Percentiles rank a stretch among this genome's conserved stretches.
Evolutionary conservation across 2,329 filamentous ascomycete genomes (phyloP).

Genomic region (Lachnellula suecica): DNA sequence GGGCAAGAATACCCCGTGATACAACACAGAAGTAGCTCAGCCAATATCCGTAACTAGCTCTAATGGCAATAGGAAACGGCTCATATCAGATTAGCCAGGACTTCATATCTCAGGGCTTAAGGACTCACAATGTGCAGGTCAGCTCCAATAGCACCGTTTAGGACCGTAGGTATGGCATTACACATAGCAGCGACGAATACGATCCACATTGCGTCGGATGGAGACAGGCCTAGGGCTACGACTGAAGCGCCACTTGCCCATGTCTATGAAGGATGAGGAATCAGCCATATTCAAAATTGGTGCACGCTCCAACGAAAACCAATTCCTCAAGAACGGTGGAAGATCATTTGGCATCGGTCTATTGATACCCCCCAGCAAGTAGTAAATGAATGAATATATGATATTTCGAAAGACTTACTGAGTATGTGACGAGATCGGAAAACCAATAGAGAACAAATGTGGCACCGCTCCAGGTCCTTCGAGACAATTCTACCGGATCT

Average conservation of each 20-base stretch:
- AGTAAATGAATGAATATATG: too few species aligned
- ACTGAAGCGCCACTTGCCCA: conserved; percentile 17
- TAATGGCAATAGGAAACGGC: conserved; percentile 13
- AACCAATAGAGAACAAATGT: conserved; percentile 22
- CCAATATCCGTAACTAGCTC: conserved; percentile 13
- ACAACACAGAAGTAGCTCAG: conserved; percentile 13
- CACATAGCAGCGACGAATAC: conserved; percentile 60
- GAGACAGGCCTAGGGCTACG: conserved; percentile 13
- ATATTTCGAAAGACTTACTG: too few species aligned
- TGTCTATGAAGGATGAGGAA: neutral
- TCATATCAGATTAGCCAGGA: too few species aligned
- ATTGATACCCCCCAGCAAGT: too few species aligned
- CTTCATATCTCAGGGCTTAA: too few species aligned
- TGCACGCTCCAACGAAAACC: too few species aligned
- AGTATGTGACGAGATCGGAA: conserved; percentile 18
- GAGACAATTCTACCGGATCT: conserved; percentile 11
- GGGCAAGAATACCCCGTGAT: conserved; percentile 13
- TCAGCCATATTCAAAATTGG: too few species aligned
- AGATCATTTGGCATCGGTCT: too few species aligned
- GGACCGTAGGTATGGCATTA: conserved; percentile 48
- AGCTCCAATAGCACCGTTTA: conserved; percentile 43
- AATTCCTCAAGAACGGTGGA: too few species aligned
- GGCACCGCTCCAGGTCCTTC: conserved; percentile 20
- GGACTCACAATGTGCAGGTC: conserved; percentile 11
- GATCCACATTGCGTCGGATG: conserved; percentile 16